Conservation (phyloP, 768 basidiomycete genomes). For the Russula brevipes region DNA sequence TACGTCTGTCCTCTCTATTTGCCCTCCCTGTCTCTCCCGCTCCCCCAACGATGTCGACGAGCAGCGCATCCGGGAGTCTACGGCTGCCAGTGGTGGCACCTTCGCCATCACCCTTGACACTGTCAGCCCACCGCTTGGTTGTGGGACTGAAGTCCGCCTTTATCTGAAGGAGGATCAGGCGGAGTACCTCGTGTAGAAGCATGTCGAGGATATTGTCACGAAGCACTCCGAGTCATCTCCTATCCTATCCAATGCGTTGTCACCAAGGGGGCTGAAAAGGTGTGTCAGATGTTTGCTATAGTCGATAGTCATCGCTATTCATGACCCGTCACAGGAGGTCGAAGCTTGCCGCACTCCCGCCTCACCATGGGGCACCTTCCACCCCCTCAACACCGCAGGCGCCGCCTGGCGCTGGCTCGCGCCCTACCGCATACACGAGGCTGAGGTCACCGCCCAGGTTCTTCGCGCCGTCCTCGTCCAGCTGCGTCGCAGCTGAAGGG, state of each 20-base stretch:
- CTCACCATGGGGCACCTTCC: too few species aligned
- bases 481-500: conserved; percentile 98
- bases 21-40: neutral
- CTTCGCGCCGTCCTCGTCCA: too few species aligned
- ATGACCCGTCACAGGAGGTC: conserved; percentile 56
- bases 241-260: conserved; percentile 99
- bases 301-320: neutral
- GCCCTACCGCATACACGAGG: too few species aligned
- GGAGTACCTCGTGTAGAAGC: conserved; percentile 99
- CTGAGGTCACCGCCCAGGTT: too few species aligned
- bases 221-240: conserved; percentile 99
- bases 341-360: too few species aligned
- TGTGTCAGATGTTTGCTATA: conserved; percentile 34
- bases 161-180: conserved; percentile 98
- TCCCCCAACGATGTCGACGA: conserved; percentile 91
- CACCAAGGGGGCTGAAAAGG: conserved; percentile 99
- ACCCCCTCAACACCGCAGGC: too few species aligned
- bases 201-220: conserved; percentile 99
- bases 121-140: conserved; percentile 83
- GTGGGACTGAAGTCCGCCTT: conserved; percentile 89
- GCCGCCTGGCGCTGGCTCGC: too few species aligned
- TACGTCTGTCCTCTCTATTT: conserved; percentile 39
- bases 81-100: conserved; percentile 96
- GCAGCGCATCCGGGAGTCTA: conserved; percentile 99
- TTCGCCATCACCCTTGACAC: conserved; percentile 97